Base-by-base conservation (phyloP, 208 protist species). In the Porcisia hertigi region DNA sequence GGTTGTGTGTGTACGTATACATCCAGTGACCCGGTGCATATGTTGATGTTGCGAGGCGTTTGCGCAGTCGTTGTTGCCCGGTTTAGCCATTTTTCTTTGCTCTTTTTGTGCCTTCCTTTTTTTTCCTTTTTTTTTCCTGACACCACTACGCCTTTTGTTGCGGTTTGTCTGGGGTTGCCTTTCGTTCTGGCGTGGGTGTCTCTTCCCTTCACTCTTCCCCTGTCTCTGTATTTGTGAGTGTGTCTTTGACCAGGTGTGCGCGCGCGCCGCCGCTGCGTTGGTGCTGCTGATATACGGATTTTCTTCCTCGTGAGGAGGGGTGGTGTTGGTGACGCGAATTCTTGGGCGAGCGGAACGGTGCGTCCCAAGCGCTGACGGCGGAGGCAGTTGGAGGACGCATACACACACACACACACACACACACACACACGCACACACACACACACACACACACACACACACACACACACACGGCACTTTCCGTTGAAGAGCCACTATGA, bases 401-500 rank as follows among this genome's bases (percentile, higher is more conserved):
- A 18, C 2, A 77, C 54, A 49, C 5, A 41, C 16, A 25, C 65
- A 63, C 43, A 30, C 30, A 30, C 30, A 30, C 30, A 30, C 30
- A 30, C 30, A 30, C 30, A 30, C 30, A 30, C 30, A 30, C 30
- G 0, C 30, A 30, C 30, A 30, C 30, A 30, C 30, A 30, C 30
- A 30, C 30, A 30, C 30, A 18, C 2, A 77, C 54, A 49, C 5
- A 41, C 16, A 25, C 65, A 63, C 43, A 30, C 30, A 30, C 30
- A 30, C 30, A 30, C 30, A 30, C 30, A 30, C 30, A 30, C 30
- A 30, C 30, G 30, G 30, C 30, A 30, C 30, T 30, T 30, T 30
- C 30, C 30, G 30, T 18, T 9, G n/a, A 55, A 69, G 23, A 16
- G n/a, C 57, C 25, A 66, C 30, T 12, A 96, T 96, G 92, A 76